phyloP scores from a whole-genome alignment of 2,329 filamentous ascomycete species.

The Nemania sp. region DNA sequence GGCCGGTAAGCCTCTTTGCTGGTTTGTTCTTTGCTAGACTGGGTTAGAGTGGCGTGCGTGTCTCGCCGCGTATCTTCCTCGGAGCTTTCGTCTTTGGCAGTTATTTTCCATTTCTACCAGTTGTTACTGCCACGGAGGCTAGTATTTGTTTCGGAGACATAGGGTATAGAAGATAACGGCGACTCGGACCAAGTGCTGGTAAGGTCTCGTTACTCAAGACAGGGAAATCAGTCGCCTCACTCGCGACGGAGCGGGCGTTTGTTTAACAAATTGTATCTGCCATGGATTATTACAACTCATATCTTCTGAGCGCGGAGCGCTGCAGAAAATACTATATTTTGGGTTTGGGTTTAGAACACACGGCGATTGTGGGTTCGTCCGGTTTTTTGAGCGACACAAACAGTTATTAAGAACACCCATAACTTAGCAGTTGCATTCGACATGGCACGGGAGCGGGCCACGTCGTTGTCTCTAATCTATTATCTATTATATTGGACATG shows the following conservation, averaged over 20 bases:
- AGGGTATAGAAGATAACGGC: slow-evolving; percentile 41
- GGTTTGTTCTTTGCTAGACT: background rate
- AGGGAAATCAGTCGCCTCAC: slow-evolving; percentile 36
- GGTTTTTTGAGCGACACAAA: background rate
- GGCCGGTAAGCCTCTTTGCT: slow-evolving; percentile 7
- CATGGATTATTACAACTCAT: slow-evolving; percentile 34
- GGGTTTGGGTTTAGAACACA: background rate
- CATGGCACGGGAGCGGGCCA: background rate
- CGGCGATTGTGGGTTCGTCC: background rate
- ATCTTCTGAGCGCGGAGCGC: slow-evolving; percentile 11
- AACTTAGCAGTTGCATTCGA: background rate
- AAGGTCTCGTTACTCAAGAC: slow-evolving; percentile 40
- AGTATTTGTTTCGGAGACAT: slow-evolving; percentile 11
- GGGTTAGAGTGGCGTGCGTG: slow-evolving; percentile 10
- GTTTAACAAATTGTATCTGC: slow-evolving; percentile 24
- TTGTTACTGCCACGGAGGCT: slow-evolving; percentile 6
- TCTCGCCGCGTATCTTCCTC: slow-evolving; percentile 8
- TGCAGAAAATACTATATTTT: slow-evolving; percentile 12
- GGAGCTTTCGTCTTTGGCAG: background rate
- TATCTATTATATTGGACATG: too few relatives aligned
- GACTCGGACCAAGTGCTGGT: slow-evolving; percentile 45
- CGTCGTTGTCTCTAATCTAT: background rate
- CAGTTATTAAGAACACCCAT: background rate
- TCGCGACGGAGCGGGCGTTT: slow-evolving; percentile 37
- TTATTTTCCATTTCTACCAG: slow-evolving; percentile 14